Conservation (phyloP, 2,329 filamentous ascomycete genomes). For the Trichophyton rubrum region DNA sequence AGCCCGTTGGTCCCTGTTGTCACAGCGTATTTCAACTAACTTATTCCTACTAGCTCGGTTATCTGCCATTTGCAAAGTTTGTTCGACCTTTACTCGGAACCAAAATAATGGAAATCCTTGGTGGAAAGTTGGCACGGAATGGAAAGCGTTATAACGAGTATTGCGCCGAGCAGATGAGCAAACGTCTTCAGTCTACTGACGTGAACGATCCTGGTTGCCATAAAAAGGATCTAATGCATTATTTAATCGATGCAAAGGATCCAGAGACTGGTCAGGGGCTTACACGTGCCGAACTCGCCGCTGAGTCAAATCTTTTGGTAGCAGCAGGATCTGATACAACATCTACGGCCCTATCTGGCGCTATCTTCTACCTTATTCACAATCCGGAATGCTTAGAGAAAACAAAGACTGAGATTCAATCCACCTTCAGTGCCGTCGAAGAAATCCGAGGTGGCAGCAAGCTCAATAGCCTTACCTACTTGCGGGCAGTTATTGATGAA, state of each 20-base stretch:
- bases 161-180: conserved; percentile 28
- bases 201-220: conserved; percentile 15
- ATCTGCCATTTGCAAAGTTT: conserved; percentile 7
- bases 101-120: conserved; percentile 9
- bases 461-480: conserved; percentile 26
- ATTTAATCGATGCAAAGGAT: conserved; percentile 36
- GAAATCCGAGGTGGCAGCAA: conserved; percentile 23
- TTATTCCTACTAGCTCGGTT: conserved; percentile 8
- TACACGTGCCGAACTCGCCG: conserved; percentile 35
- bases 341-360: conserved; percentile 24
- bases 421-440: conserved; percentile 22
- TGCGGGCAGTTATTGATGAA: conserved; percentile 33
- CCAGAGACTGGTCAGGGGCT: conserved; percentile 34
- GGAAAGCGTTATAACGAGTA: conserved; percentile 8
- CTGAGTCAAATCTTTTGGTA: conserved; percentile 38
- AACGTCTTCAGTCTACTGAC: conserved; percentile 24
- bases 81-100: conserved; percentile 10
- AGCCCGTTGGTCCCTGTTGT: not conserved
- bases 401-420: conserved; percentile 22
- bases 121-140: conserved; percentile 10
- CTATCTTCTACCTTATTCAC: conserved; percentile 29
- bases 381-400: conserved; percentile 22
- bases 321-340: conserved; percentile 36
- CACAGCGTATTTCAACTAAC: not conserved
- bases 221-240: conserved; percentile 37